Conservation (phyloP, 306 rosid species). For the Quillaja saponaria region DNA sequence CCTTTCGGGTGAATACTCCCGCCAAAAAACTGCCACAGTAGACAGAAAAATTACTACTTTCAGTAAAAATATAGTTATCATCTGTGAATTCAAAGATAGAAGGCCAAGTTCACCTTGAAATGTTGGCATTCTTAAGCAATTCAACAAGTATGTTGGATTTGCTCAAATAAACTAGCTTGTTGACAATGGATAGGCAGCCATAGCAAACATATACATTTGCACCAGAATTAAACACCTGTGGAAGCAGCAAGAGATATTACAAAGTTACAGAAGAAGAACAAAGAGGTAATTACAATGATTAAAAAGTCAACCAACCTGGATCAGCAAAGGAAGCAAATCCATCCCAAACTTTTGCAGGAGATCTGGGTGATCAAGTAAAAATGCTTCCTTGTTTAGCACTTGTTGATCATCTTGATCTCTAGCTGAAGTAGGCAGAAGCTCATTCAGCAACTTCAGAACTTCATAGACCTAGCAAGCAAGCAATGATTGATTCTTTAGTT, state of each 20-base stretch:
- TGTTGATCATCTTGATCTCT: conserved; percentile 61
- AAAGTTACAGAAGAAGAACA: conserved; percentile 15
- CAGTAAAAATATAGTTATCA: conserved; percentile 31
- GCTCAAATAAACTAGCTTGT: conserved; percentile 74
- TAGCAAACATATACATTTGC: conserved; percentile 81
- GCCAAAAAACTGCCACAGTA: conserved; percentile 77
- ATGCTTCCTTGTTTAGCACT: conserved; percentile 56
- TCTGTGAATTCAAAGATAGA: conserved; percentile 19
- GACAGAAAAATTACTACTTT: conserved; percentile 35
- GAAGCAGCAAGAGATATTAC: conserved; percentile 28
- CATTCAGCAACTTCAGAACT: conserved; percentile 81
- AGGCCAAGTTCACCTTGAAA: conserved; percentile 72
- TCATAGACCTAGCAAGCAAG: conserved; percentile 62
- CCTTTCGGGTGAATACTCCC: conserved; percentile 92
- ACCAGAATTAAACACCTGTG: conserved; percentile 91
- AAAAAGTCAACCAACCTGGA: conserved; percentile 67
- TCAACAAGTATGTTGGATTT: conserved; percentile 75
- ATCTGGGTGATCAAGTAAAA: conserved; percentile 56
- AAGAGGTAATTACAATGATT: conserved; percentile 11
- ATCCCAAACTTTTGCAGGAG: conserved; percentile 71
- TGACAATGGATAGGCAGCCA: conserved; percentile 75
- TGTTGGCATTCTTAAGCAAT: conserved; percentile 65
- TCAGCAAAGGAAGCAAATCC: conserved; percentile 77
- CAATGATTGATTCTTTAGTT: conserved; percentile 4
- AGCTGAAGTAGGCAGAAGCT: conserved; percentile 69